Evolutionary conservation across 768 basidiomycete species (phyloP).

Genomic region (Epithele typhae): DNA sequence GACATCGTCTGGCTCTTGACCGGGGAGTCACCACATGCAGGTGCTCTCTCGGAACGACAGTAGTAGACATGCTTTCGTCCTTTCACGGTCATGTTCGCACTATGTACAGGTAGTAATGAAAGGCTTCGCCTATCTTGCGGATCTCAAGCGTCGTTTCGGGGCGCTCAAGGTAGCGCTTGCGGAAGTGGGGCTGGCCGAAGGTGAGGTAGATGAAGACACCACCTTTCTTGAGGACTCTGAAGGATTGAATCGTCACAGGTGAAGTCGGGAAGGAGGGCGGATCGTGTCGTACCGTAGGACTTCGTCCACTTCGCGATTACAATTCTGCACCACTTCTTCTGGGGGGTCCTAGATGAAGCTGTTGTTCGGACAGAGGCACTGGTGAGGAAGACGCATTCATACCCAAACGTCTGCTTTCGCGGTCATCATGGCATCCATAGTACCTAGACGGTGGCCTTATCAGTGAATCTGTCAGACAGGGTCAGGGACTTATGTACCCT

Average conservation of each 20-base stretch:
- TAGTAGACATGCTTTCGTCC: not conserved
- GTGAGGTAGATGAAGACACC: conserved; percentile 77
- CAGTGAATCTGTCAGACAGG: not conserved
- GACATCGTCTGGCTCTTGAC: conserved; percentile 60
- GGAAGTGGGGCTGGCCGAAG: conserved; percentile 88
- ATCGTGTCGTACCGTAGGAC: conserved; percentile 55
- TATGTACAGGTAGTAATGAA: conserved; percentile 82
- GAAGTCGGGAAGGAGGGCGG: not conserved
- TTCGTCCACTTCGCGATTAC: conserved; percentile 73
- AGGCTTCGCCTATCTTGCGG: conserved; percentile 68
- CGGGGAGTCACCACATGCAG: conserved; percentile 54
- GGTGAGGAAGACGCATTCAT: conserved; percentile 12
- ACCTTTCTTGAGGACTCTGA: conserved; percentile 57
- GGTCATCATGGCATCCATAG: conserved; percentile 91
- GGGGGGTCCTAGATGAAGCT: conserved; percentile 77
- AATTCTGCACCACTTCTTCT: conserved; percentile 62
- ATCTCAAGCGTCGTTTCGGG: conserved; percentile 60
- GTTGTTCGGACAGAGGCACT: not conserved
- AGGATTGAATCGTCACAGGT: not conserved
- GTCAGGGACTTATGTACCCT: conserved; percentile 41
- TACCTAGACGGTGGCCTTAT: conserved; percentile 35
- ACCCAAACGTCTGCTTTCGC: conserved; percentile 82
- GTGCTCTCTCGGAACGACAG: conserved; percentile 18
- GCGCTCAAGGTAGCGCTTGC: conserved; percentile 58
- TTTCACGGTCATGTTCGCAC: conserved; percentile 29